Evolutionary conservation across 257 asterid genomes (phyloP), one percentile per base, ranked within the genome.

Genomic region (Buddleja alternifolia): DNA sequence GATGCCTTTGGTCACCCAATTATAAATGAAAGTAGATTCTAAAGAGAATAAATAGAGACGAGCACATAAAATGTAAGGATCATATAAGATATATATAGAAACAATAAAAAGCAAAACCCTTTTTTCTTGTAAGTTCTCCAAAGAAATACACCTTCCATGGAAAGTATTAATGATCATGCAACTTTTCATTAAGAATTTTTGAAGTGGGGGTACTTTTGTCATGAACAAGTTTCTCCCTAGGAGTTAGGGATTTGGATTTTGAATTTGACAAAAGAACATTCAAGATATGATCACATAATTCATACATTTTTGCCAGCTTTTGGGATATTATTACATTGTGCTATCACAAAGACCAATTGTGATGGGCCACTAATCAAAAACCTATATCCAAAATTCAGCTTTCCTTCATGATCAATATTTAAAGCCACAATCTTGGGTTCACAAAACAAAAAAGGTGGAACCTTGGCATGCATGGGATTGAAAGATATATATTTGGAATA

Each of bases 121-220:
- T 77, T 75, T 76, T 68, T 74, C 51, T 41, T 60, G 73, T 72
- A 73, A 80, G 63, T 73, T 77, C 60, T 59, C 10, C 57, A 66
- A 74, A 60, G 51, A 69, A 67, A 67, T 32, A 29, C 34, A 29
- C 76, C 75, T 81, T 79, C 73, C 77, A 78, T 61, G 77, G 73
- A 88, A 86, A 85, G 93, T 77, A 64, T n/a, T 73, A 73, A 84
- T 85, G 84, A 86, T 84, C 34, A 78, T 75, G 79, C 75, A 81
- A 80, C 92, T 86, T 88, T 88, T 72, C 56, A 78, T 74, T 56
- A 67, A 65, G 90, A 85, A 83, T 80, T 56, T 76, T 54, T 10
- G 48, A 77, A 77, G 80, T 75, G 75, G 57, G n/a, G 12, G 20
- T 47, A 75, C 93, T 85, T 86, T 88, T 86, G 97, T 84, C 58